Conservation (phyloP, 768 basidiomycete species). For the Pluteus cervinus region DNA sequence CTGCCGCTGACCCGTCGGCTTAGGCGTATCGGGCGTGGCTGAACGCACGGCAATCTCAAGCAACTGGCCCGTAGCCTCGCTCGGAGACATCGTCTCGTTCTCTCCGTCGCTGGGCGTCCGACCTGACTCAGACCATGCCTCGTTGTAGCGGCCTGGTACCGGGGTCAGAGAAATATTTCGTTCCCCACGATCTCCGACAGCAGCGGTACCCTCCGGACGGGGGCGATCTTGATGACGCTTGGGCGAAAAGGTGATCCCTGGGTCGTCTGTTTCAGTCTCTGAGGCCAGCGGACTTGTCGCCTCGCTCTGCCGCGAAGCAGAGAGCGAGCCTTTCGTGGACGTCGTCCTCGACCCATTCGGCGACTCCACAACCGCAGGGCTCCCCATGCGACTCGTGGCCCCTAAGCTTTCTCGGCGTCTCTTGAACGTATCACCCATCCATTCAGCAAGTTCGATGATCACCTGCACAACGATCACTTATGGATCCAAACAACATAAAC, state of each 20-base stretch:
- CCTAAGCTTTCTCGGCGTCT: constrained; percentile 17
- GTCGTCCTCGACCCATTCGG: no score
- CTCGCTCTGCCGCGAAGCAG: background rate
- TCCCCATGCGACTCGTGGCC: background rate
- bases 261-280: constrained; percentile 4
- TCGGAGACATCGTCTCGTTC: background rate
- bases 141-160: background rate
- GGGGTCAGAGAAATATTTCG: background rate
- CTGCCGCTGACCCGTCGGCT: constrained; percentile 29
- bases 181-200: constrained; percentile 2
- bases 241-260: constrained; percentile 7
- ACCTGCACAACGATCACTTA: constrained; percentile 14
- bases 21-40: no score
- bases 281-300: constrained; percentile 1
- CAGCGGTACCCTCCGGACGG: background rate
- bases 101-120: constrained; percentile 5
- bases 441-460: constrained; percentile 68
- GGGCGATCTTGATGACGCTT: constrained; percentile 6
- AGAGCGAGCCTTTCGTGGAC: background rate
- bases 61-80: constrained; percentile 1
- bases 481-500: constrained; percentile 4
- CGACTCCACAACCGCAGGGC: background rate
- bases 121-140: constrained; percentile 7
- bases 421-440: constrained; percentile 81
- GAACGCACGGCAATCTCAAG: background rate